Evolutionary conservation across 352 stramenopile species (phyloP), one percentile per base, ranked within the genome.

Genomic region (Thalassiosira mediterranea): DNA sequence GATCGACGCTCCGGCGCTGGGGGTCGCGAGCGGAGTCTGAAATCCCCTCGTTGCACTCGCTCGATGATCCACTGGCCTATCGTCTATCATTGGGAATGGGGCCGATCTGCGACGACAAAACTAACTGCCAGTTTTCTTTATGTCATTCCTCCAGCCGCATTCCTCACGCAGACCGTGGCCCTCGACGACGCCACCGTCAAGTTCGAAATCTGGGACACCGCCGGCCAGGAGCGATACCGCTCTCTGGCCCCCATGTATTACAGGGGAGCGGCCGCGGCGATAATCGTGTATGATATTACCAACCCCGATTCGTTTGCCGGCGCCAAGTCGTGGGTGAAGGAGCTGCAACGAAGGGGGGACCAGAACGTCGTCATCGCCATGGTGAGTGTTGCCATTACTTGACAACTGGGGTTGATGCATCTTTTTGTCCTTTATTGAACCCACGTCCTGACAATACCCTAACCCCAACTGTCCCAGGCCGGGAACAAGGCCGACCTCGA

Each of bases 201-300:
- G 89, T 99, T 99, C 84, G 97, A 99, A 90, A 99, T 99, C 72
- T 98, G 96, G 96, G 96, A 98, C 83, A 99, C 97, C 11, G 97
- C 97, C 31, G 97, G 97, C 13, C 96, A 99, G 89, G 96, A 98
- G 70, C 63, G 90, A 81, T 98, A 98, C 80, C 95, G 98, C 69
- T 97, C 93, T 49, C 82, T 99, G 38, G 96, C 96, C 26, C 96
- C 97, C 17, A 98, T 99, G 96, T 99, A 99, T 88, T 99, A 99
- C 86, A 89, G 96, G 59, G 96, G 95, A 71, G 97, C 97, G n/a
- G 94, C 95, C 3, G 96, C 95, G 5, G 96, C 96, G 4, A 97
- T 99, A 75, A 91, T 99, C 52, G 96, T 98, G 11, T 99, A 98
- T 81, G 97, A 99, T 91, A 98, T 98, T 78, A 98, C 96, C 23